Evolutionary conservation across 1,139 yeast species (phyloP), one percentile per base, ranked within the genome.

Genomic region (Magnusiomyces paraingens): DNA sequence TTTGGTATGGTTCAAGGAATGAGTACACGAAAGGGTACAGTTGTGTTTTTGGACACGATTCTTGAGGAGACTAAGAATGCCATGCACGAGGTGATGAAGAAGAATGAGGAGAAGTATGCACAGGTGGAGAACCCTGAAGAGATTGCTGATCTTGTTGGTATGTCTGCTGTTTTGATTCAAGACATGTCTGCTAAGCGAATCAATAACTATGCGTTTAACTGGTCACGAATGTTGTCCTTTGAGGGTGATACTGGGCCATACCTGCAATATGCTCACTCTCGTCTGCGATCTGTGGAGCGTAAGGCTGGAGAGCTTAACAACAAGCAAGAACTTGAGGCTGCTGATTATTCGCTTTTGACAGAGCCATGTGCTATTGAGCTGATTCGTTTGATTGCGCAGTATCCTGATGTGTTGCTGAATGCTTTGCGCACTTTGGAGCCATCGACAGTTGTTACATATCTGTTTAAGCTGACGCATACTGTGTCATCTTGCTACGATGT

Each of bases 201-300:
- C 72, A 90, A 93, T 77, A 91, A 93, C 75, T 94, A 94, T 74
- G 90, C 85, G 65, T 94, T 94, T 74, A 88, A 90, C 73, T 93
- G 99, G 99, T 91, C 87, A 66, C 87, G 99, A 77, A 93, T 93
- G 98, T 80, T 88, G 51, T 89, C 97, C 5, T 91, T 94, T 63
- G 99, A 93, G 78, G 99, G 99, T 73, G 99, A 93, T 73, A 93
- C 99, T 58, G 99, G 99, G 69, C 99, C 99, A 58, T 93, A 94
- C 75, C 80, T 93, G 71, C 99, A 93, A 74, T 93, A 93, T 68
- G 99, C 99, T 50, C 99, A 93, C 74, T 90, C 99, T 45, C 88
- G 99, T 73, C 82, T 93, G 70, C 82, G 94, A 74, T 91, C 98
- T 2, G 91, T 93, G 66, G 93, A 89, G 74, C 86, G 99, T 76